Evolutionary conservation across 1,284 basidiomycete genomes (phyloP).

Genomic region (Papiliotrema laurentii): DNA sequence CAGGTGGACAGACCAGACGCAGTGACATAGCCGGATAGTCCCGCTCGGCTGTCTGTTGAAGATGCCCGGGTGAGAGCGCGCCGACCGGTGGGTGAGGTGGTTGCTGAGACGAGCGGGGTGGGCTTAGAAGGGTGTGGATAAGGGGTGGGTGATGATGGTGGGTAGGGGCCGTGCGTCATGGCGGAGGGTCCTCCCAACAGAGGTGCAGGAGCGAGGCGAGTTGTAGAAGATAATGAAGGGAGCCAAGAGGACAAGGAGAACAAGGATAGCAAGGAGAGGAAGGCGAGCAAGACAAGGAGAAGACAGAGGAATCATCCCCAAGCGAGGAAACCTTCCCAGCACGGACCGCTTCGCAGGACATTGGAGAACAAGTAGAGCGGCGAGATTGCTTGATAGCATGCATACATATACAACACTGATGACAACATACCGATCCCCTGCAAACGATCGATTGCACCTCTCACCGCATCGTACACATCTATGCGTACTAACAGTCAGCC

Average conservation of each 20-base stretch:
- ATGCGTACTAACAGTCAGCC: neutral
- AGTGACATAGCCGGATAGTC: constrained; percentile 2
- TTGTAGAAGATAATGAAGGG: neutral
- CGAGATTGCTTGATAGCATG: neutral
- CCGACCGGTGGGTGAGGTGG: neutral
- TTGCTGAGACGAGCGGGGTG: neutral
- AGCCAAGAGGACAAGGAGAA: neutral
- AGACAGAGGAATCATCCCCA: neutral
- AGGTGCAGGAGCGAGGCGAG: neutral
- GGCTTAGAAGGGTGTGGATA: neutral
- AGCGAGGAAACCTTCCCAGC: neutral
- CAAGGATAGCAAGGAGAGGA: neutral
- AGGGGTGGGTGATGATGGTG: neutral
- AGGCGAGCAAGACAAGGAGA: neutral
- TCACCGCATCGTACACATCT: neutral
- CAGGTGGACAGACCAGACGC: constrained; percentile 1
- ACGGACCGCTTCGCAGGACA: neutral
- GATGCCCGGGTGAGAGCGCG: neutral
- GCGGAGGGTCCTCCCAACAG: neutral
- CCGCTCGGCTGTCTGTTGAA: neutral
- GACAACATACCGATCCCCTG: neutral
- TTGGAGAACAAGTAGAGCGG: neutral
- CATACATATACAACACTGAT: neutral
- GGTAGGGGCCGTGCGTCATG: neutral
- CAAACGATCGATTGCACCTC: neutral